Evolutionary conservation across 129 eudicot genomes (phyloP).

Genomic region (Scalesia atractyloides): DNA sequence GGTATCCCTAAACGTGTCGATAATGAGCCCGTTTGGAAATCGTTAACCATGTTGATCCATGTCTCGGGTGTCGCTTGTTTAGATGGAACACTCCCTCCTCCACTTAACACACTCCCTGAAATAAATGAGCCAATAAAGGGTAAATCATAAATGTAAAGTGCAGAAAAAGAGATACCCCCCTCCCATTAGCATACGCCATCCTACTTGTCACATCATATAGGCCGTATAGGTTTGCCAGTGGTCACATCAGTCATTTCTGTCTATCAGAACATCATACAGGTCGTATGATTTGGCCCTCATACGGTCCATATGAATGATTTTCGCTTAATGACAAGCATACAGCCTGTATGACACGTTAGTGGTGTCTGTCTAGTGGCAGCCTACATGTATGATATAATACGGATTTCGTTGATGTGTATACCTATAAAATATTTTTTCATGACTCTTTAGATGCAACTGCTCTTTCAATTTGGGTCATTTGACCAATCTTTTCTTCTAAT

Average conservation of each 20-base stretch:
- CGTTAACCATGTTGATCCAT: constrained; percentile 26
- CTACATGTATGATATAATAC: not conserved
- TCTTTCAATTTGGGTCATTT: constrained; percentile 68
- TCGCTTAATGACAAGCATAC: too few relatives aligned
- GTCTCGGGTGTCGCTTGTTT: constrained; percentile 45
- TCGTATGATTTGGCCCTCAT: too few relatives aligned
- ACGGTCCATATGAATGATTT: too few relatives aligned
- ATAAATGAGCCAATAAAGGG: not conserved
- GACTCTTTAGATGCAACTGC: constrained; percentile 41
- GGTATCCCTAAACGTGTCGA: constrained; percentile 41
- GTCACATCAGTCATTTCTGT: too few relatives aligned
- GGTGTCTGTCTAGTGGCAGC: too few relatives aligned
- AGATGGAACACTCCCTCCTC: constrained; percentile 65
- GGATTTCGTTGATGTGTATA: constrained; percentile 14
- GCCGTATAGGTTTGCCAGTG: too few relatives aligned
- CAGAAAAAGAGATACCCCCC: too few relatives aligned
- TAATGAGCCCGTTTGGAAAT: constrained; percentile 32
- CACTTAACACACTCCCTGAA: constrained; percentile 65
- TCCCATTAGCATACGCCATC: too few relatives aligned
- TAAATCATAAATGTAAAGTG: not conserved
- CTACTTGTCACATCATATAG: too few relatives aligned
- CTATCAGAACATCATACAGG: too few relatives aligned
- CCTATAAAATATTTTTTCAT: constrained; percentile 61
- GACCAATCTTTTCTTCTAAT: constrained; percentile 66
- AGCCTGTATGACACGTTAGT: too few relatives aligned